Evolutionary conservation across 306 rosid genomes (phyloP).

Genomic region (Sindora glabra): DNA sequence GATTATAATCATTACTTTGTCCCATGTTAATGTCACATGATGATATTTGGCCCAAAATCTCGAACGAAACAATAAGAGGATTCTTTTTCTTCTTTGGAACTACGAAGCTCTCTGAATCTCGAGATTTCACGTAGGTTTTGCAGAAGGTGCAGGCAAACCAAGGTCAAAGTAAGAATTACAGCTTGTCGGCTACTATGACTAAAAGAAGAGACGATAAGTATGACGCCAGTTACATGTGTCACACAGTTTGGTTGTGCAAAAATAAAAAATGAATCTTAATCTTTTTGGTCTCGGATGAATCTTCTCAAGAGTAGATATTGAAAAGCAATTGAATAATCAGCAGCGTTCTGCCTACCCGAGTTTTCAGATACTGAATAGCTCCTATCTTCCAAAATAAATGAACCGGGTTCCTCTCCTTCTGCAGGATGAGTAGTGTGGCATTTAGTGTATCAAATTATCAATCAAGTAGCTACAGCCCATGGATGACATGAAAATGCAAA

Average conservation of each 20-base stretch:
- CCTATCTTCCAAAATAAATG: slow-evolving; percentile 42
- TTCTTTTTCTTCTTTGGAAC: no score
- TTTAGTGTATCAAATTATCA: background rate
- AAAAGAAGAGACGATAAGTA: background rate
- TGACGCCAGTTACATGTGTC: background rate
- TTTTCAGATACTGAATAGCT: slow-evolving; percentile 21
- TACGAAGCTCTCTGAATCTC: no score
- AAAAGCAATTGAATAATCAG: slow-evolving; percentile 77
- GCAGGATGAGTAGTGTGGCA: slow-evolving; percentile 9
- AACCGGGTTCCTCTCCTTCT: slow-evolving; percentile 59
- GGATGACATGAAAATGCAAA: background rate
- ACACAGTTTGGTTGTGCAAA: background rate
- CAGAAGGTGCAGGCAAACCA: background rate
- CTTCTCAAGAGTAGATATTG: slow-evolving; percentile 57
- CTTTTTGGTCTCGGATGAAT: slow-evolving; percentile 26
- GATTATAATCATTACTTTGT: background rate
- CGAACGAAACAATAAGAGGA: no score
- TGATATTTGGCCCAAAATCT: no score
- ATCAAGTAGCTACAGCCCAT: background rate
- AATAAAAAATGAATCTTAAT: background rate
- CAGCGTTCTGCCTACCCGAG: slow-evolving; percentile 27
- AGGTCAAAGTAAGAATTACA: background rate
- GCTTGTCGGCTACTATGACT: background rate
- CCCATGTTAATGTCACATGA: no score
- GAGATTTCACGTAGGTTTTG: background rate